A percentile compares a stretch with the other conserved stretches of the same genome.
phyloP scores from a whole-genome alignment of 192 early-diverging fungal species.

The Physocladia obscura region DNA sequence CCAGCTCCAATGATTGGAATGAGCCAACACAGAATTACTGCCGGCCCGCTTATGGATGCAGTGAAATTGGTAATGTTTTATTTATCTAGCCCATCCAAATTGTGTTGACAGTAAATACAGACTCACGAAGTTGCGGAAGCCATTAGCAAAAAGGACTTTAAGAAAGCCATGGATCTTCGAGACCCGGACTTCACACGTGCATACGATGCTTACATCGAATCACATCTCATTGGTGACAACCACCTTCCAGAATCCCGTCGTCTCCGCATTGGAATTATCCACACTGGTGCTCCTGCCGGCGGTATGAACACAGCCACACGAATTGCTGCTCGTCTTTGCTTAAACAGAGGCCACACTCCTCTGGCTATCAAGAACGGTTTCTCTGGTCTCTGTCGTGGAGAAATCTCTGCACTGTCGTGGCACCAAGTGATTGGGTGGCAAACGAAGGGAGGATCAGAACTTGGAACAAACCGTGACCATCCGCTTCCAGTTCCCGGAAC shows the following conservation, averaged over 20 bases:
- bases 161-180: slow-evolving; percentile 83
- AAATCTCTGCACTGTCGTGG: slow-evolving; percentile 78
- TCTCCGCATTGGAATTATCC: slow-evolving; percentile 87
- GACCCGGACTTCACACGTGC: slow-evolving; percentile 73
- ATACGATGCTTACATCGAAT: slow-evolving; percentile 53
- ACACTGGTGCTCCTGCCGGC: slow-evolving; percentile 93
- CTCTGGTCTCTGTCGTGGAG: slow-evolving; percentile 80
- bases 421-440: slow-evolving; percentile 88
- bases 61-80: slow-evolving; percentile 68
- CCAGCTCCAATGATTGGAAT: slow-evolving; percentile 95
- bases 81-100: background rate
- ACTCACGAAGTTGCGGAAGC: slow-evolving; percentile 85
- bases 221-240: slow-evolving; percentile 34
- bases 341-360: slow-evolving; percentile 84
- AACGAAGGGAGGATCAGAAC: slow-evolving; percentile 83
- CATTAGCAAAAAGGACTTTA: slow-evolving; percentile 81
- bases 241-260: slow-evolving; percentile 61
- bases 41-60: slow-evolving; percentile 86
- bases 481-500: slow-evolving; percentile 60
- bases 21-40: slow-evolving; percentile 82
- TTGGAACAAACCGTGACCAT: slow-evolving; percentile 93
- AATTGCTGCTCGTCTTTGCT: slow-evolving; percentile 75
- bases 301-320: slow-evolving; percentile 97
- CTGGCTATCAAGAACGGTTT: slow-evolving; percentile 93
- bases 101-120: slow-evolving; percentile 26